Base-by-base conservation (phyloP, 345 rosid genomes). In the Dimocarpus longan region DNA sequence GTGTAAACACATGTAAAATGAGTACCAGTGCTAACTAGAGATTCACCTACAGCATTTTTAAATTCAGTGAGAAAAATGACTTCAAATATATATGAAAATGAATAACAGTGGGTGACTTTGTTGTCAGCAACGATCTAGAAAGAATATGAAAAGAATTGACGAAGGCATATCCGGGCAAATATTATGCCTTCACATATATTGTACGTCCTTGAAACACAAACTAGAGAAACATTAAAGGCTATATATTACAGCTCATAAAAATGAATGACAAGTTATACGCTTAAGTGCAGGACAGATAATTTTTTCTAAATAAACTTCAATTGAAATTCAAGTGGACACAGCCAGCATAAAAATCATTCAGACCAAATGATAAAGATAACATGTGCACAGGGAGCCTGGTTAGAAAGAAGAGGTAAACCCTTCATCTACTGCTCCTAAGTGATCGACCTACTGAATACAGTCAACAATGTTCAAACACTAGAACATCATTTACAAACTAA, bases 321-420 rank as follows among this genome's bases (percentile, higher is more conserved):
- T 9, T 3, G 62, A 71, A 15, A 10, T 21, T 60, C 3, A 28
- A n/a, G 15, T 28, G 32, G 21, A 22, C 8, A 10, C 5, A 52
- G 18, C 26, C 12, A n/a, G 26, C 78, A 66, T 76, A 37, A 66
- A 76, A 76, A 40, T 19, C 44, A 66, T 44, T 26, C 44, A 42
- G 57, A 43, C 43, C 46, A 26, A 28, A 16, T 16, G 15, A 40
- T 7, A 60, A 74, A 74, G 15, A 15, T 13, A 74, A 15, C 56
- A 40, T 6, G 57, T 0, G 11, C 42, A 42, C 28, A 74, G 12
- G 37, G 68, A 74, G 8, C n/a, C 62, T 74, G 57, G 77, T 43
- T 21, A 16, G 13, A 75, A 64, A 19, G 60, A 46, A 12, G 67
- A 32, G 37, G 37, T 8, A 9, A 24, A 63, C 59, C 7, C 67